A percentile compares a stretch with the other conserved stretches of the same genome.
phyloP scores from a whole-genome alignment of 805 yeast species.

The Helenozyma baotianmanensis region DNA sequence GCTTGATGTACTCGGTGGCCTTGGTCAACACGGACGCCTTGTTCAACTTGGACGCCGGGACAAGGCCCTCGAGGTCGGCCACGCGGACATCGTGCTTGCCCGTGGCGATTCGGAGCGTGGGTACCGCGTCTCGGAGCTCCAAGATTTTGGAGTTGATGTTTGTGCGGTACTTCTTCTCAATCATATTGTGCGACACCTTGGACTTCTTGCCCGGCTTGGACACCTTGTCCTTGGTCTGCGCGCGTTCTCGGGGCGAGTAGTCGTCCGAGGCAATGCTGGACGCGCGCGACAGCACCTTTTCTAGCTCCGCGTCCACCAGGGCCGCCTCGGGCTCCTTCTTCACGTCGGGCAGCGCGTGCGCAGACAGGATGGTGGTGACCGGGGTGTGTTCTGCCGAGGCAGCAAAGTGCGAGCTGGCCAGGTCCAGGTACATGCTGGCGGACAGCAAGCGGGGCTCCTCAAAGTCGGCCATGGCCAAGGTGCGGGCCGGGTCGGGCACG shows the following conservation, averaged over 20 bases:
- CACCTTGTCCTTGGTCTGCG: slow-evolving; percentile 15
- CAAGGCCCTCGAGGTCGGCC: slow-evolving; percentile 62
- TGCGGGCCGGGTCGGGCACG: too few species aligned
- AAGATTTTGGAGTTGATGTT: slow-evolving; percentile 69
- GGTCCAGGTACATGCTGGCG: slow-evolving; percentile 7
- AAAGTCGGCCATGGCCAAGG: background rate
- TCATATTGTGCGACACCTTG: slow-evolving; percentile 69
- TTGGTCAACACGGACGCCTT: slow-evolving; percentile 73
- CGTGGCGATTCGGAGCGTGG: slow-evolving; percentile 63
- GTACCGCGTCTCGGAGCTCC: slow-evolving; percentile 72
- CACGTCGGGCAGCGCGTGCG: slow-evolving; percentile 5
- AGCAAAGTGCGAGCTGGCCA: slow-evolving; percentile 4
- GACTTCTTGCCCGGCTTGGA: slow-evolving; percentile 49
- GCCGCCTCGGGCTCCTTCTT: too few species aligned
- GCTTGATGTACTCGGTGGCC: slow-evolving; percentile 74
- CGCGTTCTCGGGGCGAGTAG: slow-evolving; percentile 1
- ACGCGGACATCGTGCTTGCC: slow-evolving; percentile 22
- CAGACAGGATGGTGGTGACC: slow-evolving; percentile 3
- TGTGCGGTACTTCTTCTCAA: slow-evolving; percentile 76
- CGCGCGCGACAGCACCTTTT: too few species aligned
- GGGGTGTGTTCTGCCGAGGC: slow-evolving; percentile 6
- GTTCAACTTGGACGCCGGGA: slow-evolving; percentile 71
- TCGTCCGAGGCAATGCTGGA: background rate
- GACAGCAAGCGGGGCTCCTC: slow-evolving; percentile 2
- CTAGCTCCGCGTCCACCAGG: too few species aligned